Evolutionary conservation across 1,284 basidiomycete genomes (phyloP).

Genomic region (Sparassis latifolia): DNA sequence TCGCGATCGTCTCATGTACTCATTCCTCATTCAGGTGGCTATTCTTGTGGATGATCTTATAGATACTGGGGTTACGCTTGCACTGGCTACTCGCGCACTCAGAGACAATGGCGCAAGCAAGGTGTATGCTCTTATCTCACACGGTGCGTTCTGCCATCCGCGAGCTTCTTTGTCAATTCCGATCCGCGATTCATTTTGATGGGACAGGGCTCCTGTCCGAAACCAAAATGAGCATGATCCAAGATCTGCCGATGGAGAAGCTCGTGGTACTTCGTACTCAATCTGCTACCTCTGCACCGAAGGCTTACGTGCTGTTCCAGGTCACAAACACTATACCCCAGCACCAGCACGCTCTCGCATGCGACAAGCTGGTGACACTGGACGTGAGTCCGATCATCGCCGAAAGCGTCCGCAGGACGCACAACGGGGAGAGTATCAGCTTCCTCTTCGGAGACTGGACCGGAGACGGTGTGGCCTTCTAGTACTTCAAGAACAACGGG

Average conservation of each 20-base stretch:
- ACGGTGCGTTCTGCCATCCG: slow-evolving; percentile 52
- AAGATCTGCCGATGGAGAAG: slow-evolving; percentile 76
- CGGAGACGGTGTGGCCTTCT: slow-evolving; percentile 10
- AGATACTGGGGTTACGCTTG: slow-evolving; percentile 88
- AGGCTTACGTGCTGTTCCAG: slow-evolving; percentile 36
- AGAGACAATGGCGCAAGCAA: slow-evolving; percentile 85
- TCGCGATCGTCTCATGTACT: background rate
- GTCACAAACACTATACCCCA: slow-evolving; percentile 80
- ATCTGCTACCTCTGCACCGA: background rate
- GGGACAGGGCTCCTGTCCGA: slow-evolving; percentile 81
- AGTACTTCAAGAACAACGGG: no score
- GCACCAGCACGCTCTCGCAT: slow-evolving; percentile 44
- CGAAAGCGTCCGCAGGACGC: slow-evolving; percentile 93
- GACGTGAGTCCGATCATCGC: slow-evolving; percentile 91
- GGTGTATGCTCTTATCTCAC: slow-evolving; percentile 87
- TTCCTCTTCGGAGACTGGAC: slow-evolving; percentile 78
- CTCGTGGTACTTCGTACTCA: slow-evolving; percentile 67
- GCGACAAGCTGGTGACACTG: slow-evolving; percentile 66
- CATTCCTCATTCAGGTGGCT: slow-evolving; percentile 50
- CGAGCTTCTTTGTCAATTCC: slow-evolving; percentile 1
- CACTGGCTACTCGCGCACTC: slow-evolving; percentile 80
- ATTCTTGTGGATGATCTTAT: slow-evolving; percentile 99
- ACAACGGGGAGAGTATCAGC: slow-evolving; percentile 92
- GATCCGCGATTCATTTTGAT: slow-evolving; percentile 5
- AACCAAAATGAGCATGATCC: slow-evolving; percentile 71